These are phyloP conservation scores for Mycena vulgaris DNA, from an alignment of 768 basidiomycete genomes.

Conservation along the genomic window DNA sequence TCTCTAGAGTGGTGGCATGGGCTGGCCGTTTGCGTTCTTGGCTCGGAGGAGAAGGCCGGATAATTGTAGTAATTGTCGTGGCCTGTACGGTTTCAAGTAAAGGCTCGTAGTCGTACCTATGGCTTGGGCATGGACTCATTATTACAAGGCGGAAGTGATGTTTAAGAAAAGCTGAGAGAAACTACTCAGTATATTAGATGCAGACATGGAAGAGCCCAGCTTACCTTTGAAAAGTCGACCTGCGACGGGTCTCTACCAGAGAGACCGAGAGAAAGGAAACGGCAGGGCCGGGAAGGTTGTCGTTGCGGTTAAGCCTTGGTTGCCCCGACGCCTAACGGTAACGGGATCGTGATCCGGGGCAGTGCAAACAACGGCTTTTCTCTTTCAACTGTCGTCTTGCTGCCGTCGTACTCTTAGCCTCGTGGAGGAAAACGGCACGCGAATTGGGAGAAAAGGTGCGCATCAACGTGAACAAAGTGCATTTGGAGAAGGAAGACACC, in stretches of 20 bases:
- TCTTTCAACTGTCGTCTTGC: too few species aligned
- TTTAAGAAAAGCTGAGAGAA: not conserved
- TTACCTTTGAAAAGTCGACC: conserved; percentile 22
- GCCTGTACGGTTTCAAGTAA: not conserved
- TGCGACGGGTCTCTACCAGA: conserved; percentile 33
- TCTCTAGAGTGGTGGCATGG: conserved; percentile 2
- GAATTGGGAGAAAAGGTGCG: not conserved
- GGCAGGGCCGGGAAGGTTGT: not conserved
- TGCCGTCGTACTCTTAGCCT: too few species aligned
- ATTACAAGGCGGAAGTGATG: not conserved
- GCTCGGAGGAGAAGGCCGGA: not conserved
- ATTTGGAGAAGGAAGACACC: not conserved
- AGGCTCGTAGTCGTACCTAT: not conserved
- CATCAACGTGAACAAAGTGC: not conserved
- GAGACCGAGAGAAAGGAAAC: conserved; percentile 20
- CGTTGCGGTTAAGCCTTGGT: not conserved
- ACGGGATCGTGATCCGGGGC: too few species aligned
- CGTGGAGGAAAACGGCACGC: not conserved
- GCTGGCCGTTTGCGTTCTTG: not conserved
- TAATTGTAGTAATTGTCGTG: conserved; percentile 9
- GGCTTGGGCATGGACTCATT: conserved; percentile 13
- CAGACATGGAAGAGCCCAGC: not conserved
- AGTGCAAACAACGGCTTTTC: too few species aligned
- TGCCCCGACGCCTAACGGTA: not conserved
- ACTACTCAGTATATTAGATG: not conserved